Evolutionary conservation across 169 alveolate genomes (phyloP), one percentile per base, ranked within the genome.

Genomic region (Plasmodium gonderi): DNA sequence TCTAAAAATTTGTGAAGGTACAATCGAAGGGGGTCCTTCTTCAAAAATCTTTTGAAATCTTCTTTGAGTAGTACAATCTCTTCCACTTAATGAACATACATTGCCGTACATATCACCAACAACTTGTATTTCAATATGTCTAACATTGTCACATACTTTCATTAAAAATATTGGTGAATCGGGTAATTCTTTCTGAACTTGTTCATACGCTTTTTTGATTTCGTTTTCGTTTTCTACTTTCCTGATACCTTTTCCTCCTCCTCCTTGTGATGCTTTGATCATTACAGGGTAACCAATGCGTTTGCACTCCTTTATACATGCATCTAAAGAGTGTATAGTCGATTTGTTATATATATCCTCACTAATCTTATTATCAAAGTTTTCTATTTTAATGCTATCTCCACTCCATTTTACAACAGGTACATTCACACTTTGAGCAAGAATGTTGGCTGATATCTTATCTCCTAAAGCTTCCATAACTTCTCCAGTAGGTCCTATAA

Each of bases 181-280:
- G 3, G 90, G 93, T 74, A 96, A 96, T 80, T 96, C 97, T 14
- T 90, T 93, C 40, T 38, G 69, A 26, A 96, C 97, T 49, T 96
- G 96, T 90, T 94, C 76, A 96, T 96, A 92, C 76, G 96, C 92
- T 38, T 81, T 74, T 77, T 91, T 90, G 29, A 96, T 47, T 51
- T 95, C 97, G 49, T 89, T 93, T 79, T 94, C 95, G 40, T 76
- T 87, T 76, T 91, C 94, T 47, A 95, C 95, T 90, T 91, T 92
- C 51, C 99, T 95, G 93, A 98, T 98, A 26, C 99, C 99, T 91
- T 98, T 98, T 12, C 99, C 99, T 49, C 99, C 99, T 17, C 99
- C 99, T 14, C 99, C 99, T 90, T 98, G 98, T 8, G 99, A 96
- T 44, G 99, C 99, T 90, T 98, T 98, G 60, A 98, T 96, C 99